Conservation (phyloP, 2,329 filamentous ascomycete genomes). For the Ophiocordyceps camponoti-rufipedis region DNA sequence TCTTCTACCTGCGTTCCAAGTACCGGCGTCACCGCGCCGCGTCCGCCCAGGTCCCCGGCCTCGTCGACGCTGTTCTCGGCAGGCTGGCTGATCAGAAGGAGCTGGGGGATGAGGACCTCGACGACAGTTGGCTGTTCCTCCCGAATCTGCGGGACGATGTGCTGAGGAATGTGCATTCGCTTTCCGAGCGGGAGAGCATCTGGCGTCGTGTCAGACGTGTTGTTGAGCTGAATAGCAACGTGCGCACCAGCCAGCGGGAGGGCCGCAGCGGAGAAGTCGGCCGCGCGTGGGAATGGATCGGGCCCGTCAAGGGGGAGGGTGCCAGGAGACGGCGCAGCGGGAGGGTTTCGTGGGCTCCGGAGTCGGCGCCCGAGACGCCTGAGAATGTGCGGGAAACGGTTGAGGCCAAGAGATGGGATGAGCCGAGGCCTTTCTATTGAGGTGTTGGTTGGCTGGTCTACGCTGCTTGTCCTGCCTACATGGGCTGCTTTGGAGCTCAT, state of each 20-base stretch:
- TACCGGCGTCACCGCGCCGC: constrained; percentile 46
- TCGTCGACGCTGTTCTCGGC: constrained; percentile 73
- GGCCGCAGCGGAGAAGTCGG: constrained; percentile 46
- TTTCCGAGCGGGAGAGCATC: constrained; percentile 57
- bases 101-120: constrained; percentile 46
- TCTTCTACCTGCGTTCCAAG: constrained; percentile 45
- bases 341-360: constrained; percentile 27
- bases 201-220: constrained; percentile 72
- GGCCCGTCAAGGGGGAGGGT: constrained; percentile 29
- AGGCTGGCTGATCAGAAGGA: constrained; percentile 71
- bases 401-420: constrained; percentile 21
- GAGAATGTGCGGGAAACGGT: constrained; percentile 5
- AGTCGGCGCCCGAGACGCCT: constrained; percentile 17
- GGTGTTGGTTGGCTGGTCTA: not conserved
- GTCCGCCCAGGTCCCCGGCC: constrained; percentile 55
- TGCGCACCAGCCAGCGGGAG: constrained; percentile 57
- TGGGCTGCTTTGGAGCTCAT: not conserved
- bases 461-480: too few relatives aligned
- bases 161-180: constrained; percentile 60
- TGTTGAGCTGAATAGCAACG: constrained; percentile 87
- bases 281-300: constrained; percentile 54
- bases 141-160: constrained; percentile 86
- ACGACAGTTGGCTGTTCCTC: constrained; percentile 69
- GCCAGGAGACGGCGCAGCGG: constrained; percentile 30
- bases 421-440: constrained; percentile 22